Percentiles rank a stretch among this genome's conserved stretches.
Evolutionary conservation across 2,329 filamentous ascomycete genomes (phyloP).

Genomic region (Epichloe brachyelytri): DNA sequence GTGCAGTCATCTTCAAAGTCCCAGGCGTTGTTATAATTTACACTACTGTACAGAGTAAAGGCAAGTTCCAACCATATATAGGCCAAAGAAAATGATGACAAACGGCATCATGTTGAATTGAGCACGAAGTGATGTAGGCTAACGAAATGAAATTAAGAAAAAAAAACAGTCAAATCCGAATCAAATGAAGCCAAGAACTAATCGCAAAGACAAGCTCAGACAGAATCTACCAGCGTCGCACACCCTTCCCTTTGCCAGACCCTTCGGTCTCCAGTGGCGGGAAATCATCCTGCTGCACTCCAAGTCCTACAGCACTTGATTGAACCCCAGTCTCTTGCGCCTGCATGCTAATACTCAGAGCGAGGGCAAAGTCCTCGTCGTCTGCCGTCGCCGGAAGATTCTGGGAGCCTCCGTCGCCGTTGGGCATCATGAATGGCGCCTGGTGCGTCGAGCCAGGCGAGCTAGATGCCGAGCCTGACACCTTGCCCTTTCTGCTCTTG

Average conservation of each 20-base stretch:
- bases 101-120: conserved; percentile 2
- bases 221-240: conserved; percentile 11
- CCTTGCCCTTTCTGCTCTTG: conserved; percentile 28
- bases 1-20: too few species aligned
- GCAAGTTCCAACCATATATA: too few species aligned
- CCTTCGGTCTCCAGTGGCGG: conserved; percentile 26
- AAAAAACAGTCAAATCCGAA: not conserved
- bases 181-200: not conserved
- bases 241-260: conserved; percentile 31
- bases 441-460: conserved; percentile 25
- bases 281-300: conserved; percentile 23
- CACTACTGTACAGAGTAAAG: too few species aligned
- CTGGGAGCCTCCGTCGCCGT: conserved; percentile 9
- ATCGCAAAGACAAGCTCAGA: not conserved
- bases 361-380: conserved; percentile 48
- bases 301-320: not conserved
- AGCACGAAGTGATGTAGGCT: not conserved
- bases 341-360: conserved; percentile 45
- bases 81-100: not conserved
- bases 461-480: conserved; percentile 15
- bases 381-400: conserved; percentile 8
- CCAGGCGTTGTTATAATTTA: too few species aligned
- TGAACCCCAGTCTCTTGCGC: conserved; percentile 28
- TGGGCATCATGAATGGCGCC: conserved; percentile 14
- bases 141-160: not conserved